Evolutionary conservation across 805 yeast genomes (phyloP).

Genomic region (Candida vartiovaarae): DNA sequence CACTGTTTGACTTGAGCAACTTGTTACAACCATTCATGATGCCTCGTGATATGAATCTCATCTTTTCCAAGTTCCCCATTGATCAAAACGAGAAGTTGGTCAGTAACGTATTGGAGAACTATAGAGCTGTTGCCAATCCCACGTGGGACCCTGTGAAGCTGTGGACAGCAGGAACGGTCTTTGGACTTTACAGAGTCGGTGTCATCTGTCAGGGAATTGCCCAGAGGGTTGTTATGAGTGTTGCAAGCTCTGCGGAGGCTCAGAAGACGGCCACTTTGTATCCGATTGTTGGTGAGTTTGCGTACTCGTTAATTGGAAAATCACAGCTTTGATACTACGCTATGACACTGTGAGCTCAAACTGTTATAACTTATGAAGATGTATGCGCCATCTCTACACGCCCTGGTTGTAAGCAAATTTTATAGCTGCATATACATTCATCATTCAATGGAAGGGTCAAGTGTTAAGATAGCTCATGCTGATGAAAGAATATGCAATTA

Average conservation of each 20-base stretch:
- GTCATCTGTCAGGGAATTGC: slow-evolving; percentile 60
- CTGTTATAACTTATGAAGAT: no score
- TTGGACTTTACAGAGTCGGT: slow-evolving; percentile 46
- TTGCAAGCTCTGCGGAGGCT: slow-evolving; percentile 49
- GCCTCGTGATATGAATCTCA: slow-evolving; percentile 32
- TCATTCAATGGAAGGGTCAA: no score
- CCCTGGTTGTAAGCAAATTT: no score
- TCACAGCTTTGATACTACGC: not conserved
- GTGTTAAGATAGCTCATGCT: no score
- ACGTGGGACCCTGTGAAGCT: slow-evolving; percentile 23
- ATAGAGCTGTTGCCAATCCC: slow-evolving; percentile 9
- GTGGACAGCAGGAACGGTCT: slow-evolving; percentile 49
- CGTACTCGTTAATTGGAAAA: slow-evolving; percentile 9
- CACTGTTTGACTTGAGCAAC: slow-evolving; percentile 54
- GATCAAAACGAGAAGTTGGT: slow-evolving; percentile 9
- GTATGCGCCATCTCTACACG: no score
- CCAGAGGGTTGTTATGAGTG: slow-evolving; percentile 44
- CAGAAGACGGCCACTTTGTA: slow-evolving; percentile 28
- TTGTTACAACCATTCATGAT: slow-evolving; percentile 47
- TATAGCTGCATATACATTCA: no score
- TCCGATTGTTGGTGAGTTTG: slow-evolving; percentile 25
- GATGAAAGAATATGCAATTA: no score
- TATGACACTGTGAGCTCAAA: not conserved
- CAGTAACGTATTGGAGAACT: slow-evolving; percentile 13
- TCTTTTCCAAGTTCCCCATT: slow-evolving; percentile 21